Base-by-base conservation (phyloP, 2,329 filamentous ascomycete species). In the Thielaviopsis euricoi region DNA sequence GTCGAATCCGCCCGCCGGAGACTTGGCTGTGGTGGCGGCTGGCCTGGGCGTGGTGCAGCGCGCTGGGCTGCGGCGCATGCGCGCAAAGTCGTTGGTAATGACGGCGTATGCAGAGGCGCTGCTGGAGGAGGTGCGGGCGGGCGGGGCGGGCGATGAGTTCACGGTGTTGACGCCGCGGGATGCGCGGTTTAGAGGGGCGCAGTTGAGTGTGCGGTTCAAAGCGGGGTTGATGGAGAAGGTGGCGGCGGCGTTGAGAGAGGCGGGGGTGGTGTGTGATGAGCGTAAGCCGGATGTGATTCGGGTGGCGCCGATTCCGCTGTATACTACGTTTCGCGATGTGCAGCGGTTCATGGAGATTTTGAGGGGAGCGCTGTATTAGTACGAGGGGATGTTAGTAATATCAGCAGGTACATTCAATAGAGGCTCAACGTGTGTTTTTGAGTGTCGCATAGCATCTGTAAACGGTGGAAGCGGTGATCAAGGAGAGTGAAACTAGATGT, bases 271-370 rank as follows among this genome's bases (percentile, higher is more conserved):
- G 0, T 82, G 87, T 43, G 89, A 95, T 67, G 86, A 93, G 75
- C 76, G 89, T 60, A 87, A 87, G 68, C 89, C 90, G 1, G 83
- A 90, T 66, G 89, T 95, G 17, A 83, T 95, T 55, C 76, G 89
- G 1, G 82, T 94, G 1, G 88, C 89, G 1, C 89, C 90, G 1
- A 85, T 86, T 49, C 89, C 89, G 9, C 68, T 95, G 63, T 95
- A 95, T 70, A 91, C 91, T 65, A 81, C 79, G 0, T 94, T 87
- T 67, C 74, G 76, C 60, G 89, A 95, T 64, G 82, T 89, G 6
- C 76, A 70, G 70, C 70, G 63, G 52, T 76, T 75, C 58, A 73
- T 76, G 68, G 67, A 73, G 61, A 67, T 72, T 3, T 56, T 77
- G 53, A 64, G 68, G 43, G 63, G 62, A 1, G 68, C 70, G 6